Evolutionary conservation across 805 yeast genomes (phyloP), one percentile per base, ranked within the genome.

Genomic region (Zygotorulaspora chibaensis): DNA sequence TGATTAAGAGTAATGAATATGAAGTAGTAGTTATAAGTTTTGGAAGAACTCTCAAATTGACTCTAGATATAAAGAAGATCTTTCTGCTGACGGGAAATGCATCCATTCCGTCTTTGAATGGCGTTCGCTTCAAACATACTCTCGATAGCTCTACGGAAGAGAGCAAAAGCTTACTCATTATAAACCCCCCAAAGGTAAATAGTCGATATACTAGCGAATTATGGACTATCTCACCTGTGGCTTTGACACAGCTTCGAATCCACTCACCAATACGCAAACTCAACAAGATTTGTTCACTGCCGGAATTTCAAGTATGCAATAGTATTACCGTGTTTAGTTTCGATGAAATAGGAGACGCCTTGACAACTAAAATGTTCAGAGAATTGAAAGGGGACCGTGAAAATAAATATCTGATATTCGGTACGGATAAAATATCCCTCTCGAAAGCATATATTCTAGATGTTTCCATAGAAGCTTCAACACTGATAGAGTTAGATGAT

Each of bases 221-320:
- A 10, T 57, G 61, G 58, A 35, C 51, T 34, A 48, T 59, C 3
- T 58, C 61, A 11, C 43, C 53, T 5, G 35, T 52, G n/a, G 49
- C 59, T 10, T 23, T 58, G 7, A 46, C 62, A n/a, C 43, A 54
- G n/a, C 35, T 57, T 9, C 46, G 44, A 11, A 38, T 43, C 9
- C 16, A 28, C 10, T 20, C 36, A 3, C 47, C 48, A 1, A 33
- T 41, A 8, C 43, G 47, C 18, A 55, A 55, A 39, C 18, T 48
- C 11, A 49, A 48, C 33, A 34, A 18, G 2, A 3, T 50, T 11
- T 50, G 48, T 29, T 41, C 45, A 25, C 40, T 50, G 8, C 43
- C 45, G n/a, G 47, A 52, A 16, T 46, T 52, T 13, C 53, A 47
- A 35, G 34, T 42, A 12, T 55, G 42, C 16, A 49, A 42, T 20